Base-by-base conservation (phyloP, 1,284 basidiomycete genomes). In the Rhodotorula sp. region DNA sequence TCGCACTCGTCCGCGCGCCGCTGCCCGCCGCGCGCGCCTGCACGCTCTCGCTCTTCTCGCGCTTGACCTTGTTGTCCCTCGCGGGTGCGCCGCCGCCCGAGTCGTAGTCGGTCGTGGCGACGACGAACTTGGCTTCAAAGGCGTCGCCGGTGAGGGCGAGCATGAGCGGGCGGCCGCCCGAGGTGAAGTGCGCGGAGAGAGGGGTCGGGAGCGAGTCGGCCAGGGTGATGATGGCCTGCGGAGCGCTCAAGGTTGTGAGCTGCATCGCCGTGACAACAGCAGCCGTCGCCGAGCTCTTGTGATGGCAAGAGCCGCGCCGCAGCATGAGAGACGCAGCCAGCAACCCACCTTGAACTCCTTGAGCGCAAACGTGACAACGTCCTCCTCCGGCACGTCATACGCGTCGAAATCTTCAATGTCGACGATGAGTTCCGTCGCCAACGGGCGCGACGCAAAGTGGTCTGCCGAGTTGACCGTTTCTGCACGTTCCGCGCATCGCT, bases 91-190 rank as follows among this genome's bases (percentile, higher is more conserved):
- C 52, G 27, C 50, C 61, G 21, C 68, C 73, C 2, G 60, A 50
- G n/a, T 74, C 74, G 57, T 70, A 76, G 55, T 74, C 66, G 17
- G 74, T 70, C 45, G 75, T 77, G 1, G 75, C 75, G 48, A 77
- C 45, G 34, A 77, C 75, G 19, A 73, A 77, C 23, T 66, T 46
- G 9, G 67, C 67, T 34, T 69, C 61, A 53, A 69, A 70, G n/a
- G 48, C 19, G 10, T 59, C 68, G 54, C 45, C 48, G 3, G 23
- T 9, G 52, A 68, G 48, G 13, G 64, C 41, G 59, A 77, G 54
- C 46, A 73, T 55, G 56, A 75, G 45, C 1, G 75, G 75, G 9
- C 61, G 48, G 14, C 73, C 73, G 55, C 73, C 75, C n/a, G 41
- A n/a, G 23, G 69, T 67, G 63, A 73, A 77, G 57, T 64, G 67